Conservation (phyloP, 441 rosid species). For the Daphne laureola region DNA sequence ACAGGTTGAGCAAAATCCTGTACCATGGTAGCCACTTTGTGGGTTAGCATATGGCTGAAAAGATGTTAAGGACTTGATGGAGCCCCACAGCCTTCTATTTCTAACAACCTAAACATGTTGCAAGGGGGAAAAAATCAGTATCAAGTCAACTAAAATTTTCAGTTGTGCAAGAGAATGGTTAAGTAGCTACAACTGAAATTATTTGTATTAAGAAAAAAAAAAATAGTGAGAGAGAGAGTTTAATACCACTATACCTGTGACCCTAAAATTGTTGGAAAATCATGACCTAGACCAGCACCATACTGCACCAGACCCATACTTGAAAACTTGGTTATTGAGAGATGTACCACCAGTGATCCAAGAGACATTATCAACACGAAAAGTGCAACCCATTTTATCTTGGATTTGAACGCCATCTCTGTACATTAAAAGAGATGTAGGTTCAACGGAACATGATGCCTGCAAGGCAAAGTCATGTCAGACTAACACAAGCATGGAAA, state of each 20-base stretch:
- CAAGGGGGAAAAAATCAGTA: conserved; percentile 10
- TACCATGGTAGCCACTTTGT: conserved; percentile 73
- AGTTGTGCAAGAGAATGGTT: conserved; percentile 1
- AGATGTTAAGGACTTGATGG: conserved; percentile 60
- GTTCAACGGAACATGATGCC: too few relatives aligned
- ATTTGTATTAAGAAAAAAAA: too few relatives aligned
- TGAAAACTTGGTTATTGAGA: conserved; percentile 76
- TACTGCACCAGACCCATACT: conserved; percentile 40
- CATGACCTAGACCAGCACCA: conserved; percentile 40
- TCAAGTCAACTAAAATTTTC: conserved; percentile 4
- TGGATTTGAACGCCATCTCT: conserved; percentile 71
- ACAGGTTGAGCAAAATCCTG: conserved; percentile 17
- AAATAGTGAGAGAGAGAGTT: too few relatives aligned
- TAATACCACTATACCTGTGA: conserved; percentile 26
- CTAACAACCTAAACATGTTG: conserved; percentile 37
- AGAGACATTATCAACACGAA: conserved; percentile 63
- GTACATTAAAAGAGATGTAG: conserved; percentile 18
- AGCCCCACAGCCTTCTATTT: conserved; percentile 76
- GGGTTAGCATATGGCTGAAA: conserved; percentile 94
- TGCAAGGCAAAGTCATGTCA: too few relatives aligned
- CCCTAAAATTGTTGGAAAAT: conserved; percentile 39
- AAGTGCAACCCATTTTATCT: conserved; percentile 83
- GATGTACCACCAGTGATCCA: conserved; percentile 74
- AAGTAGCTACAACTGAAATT: too few relatives aligned
- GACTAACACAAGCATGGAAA: too few relatives aligned